Evolutionary conservation across 768 basidiomycete genomes (phyloP), one percentile per base, ranked within the genome.

Genomic region (Erythrobasidium yunnanense): DNA sequence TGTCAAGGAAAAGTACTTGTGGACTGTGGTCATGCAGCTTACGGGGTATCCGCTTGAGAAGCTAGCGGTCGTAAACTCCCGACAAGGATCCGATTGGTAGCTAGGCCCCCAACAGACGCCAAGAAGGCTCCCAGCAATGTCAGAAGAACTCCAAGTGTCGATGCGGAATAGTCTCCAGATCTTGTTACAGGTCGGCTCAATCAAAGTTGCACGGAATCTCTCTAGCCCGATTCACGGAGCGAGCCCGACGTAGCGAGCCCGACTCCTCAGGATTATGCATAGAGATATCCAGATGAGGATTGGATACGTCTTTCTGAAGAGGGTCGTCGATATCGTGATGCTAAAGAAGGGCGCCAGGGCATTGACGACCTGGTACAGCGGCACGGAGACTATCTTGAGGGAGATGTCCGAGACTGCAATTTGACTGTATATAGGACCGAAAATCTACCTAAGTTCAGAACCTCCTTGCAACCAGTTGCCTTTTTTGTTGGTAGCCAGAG

Each of bases 351-450:
- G 93, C 0, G 93, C 87, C 18, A 87, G 83, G 4, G 90, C 87
- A 29, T 93, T 86, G 45, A 97, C 85, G 62, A 97, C 90, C 79
- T 97, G 93, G 76, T 97, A 95, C 74, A 99, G 93, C 89, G 74
- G 74, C 2, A 75, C 71, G 4, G 71, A 70, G 32, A 73, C 73
- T 62, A 73, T 66, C 38, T 72, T 70, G 18, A 73, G 50, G 4
- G 67, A 91, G 32, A 90, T 78, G 76, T 99, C 97, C 78, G 89
- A 92, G 55, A 96, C 85, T 45, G 87, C 85, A 70, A 97, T 93
- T 99, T 99, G 74, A 93, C 77, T 3, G 92, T 87, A 76, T 95
- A 99, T 1, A 99, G 80, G n/a, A 85, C 78, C 70, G 90, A 93
- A 78, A 97, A 99, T 1, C 84, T 81, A 27, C 84, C 74, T 15